Conservation (phyloP, 169 alveolate species). For the Cyclospora cayetanensis region DNA sequence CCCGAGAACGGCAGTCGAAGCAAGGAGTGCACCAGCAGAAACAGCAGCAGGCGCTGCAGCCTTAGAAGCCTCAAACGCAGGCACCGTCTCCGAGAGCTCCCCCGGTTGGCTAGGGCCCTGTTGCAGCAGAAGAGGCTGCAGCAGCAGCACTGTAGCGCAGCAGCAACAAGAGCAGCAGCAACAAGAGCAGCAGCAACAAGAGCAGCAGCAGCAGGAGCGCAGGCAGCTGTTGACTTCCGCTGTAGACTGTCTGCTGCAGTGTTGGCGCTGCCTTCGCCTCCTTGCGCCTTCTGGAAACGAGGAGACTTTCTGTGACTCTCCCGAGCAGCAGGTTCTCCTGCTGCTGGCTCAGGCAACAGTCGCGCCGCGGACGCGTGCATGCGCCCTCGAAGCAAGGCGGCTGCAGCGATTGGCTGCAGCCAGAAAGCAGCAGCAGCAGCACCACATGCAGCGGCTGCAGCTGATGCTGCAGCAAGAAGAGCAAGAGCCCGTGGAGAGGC, state of each 20-base stretch:
- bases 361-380: not conserved
- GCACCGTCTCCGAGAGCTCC: too few species aligned
- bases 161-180: conserved; percentile 77
- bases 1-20: too few species aligned
- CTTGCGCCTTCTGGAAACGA: not conserved
- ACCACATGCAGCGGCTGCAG: conserved; percentile 71
- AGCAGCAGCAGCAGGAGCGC: conserved; percentile 74
- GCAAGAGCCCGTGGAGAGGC: conserved; percentile 85
- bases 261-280: conserved; percentile 15
- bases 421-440: conserved; percentile 71
- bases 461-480: conserved; percentile 73
- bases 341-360: not conserved
- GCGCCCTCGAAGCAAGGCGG: not conserved
- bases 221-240: conserved; percentile 1
- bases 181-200: conserved; percentile 82
- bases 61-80: too few species aligned
- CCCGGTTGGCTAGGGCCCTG: too few species aligned
- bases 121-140: not conserved
- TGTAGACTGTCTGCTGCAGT: conserved; percentile 36
- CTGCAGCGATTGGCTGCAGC: conserved; percentile 4
- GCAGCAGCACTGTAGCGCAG: conserved; percentile 52
- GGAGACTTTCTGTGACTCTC: too few species aligned
- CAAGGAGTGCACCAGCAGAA: too few species aligned
- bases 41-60: too few species aligned
- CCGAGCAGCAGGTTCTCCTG: conserved; percentile 3